Base-by-base conservation (phyloP, 495 filamentous ascomycete species). In the Penicillium tannophilum region DNA sequence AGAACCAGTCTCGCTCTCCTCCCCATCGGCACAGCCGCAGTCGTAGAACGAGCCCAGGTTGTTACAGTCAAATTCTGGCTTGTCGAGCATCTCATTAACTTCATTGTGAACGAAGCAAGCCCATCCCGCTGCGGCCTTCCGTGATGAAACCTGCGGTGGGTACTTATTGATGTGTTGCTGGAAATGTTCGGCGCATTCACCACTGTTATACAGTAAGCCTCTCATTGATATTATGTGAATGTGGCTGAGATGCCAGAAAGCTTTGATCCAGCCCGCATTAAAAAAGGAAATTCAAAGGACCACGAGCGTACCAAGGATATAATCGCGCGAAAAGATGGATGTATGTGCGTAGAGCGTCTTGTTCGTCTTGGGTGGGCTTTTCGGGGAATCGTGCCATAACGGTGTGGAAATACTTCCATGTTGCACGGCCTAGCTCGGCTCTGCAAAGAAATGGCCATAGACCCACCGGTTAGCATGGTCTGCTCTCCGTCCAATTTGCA, bases 371-470 rank as follows among this genome's bases (percentile, higher is more conserved):
- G 0, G 88, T 89, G 1, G 94, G 93, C 54, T 88, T 82, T 62
- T 93, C 90, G 42, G 94, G 95, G 75, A 93, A 98, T 54, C 92
- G 87, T 36, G 91, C 89, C 83, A 98, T 91, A 71, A 91, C 94
- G 1, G 95, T 98, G 74, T 98, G 94, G 66, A 98, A 85, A 63
- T 96, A 86, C 67, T 93, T 92, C 93, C 91, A 96, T 20, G 90
- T 86, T 26, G 92, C 87, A 63, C 90, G 88, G 58, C 93, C 93
- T 17, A 96, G 82, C 76, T 96, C 91, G 50, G 90, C 93, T 76
- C 90, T 93, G 64, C 17, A 56, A 46, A 45, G 16, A 14, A 45
- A 33, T 26, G 31, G 16, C 4, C 48, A 19, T 20, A 48, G 50
- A 12, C 54, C 35, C 53, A 47, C 30, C 24, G 28, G 54, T 55